Evolutionary conservation across 1,284 basidiomycete genomes (phyloP), one percentile per base, ranked within the genome.

Genomic region (Pseudozyma flocculosa): DNA sequence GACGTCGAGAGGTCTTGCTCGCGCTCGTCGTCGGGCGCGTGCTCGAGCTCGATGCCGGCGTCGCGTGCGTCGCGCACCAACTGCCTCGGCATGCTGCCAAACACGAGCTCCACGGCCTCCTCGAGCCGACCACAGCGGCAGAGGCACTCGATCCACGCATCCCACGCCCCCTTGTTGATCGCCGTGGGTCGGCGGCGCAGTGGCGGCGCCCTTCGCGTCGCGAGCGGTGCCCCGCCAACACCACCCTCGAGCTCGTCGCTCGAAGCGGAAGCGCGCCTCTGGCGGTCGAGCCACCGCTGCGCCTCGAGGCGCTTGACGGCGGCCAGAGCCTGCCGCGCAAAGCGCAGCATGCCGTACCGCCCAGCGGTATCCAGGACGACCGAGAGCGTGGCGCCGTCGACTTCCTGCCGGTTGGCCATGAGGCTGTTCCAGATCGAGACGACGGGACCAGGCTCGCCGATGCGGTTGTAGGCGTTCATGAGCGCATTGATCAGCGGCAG

Each of bases 281-380:
- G n/a, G n/a, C n/a, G n/a, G 32, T 13, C 32, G 32, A 34, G 32
- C 32, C 32, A 34, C 0, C 85, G 87, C n/a, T 82, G 78, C 18
- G 79, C 38, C 22, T 75, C 61, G 2, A 59, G 17, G 39, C 54
- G 38, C 22, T 49, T 36, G 17, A 63, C 45, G 4, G 55, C 49
- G 9, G 23, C 34, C 2, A 65, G 37, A 5, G 60, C 70, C 34
- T 56, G 56, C 10, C 70, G 54, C 14, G 54, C 57, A 0, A 51
- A 34, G 2, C 34, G 2, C 2, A 69, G 50, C 44, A 71, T 42
- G 9, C 82, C 80, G 7, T 85, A 82, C 63, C 82, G 85, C 1
- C 87, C 88, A 67, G 89, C 92, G 0, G 87, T 85, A 72, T 95
- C 91, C 40, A 95, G 80, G 49, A 92, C 85, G 78, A 93, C 88